Evolutionary conservation across 768 basidiomycete genomes (phyloP), one percentile per base, ranked within the genome.

Genomic region (Pulveroboletus sp.): DNA sequence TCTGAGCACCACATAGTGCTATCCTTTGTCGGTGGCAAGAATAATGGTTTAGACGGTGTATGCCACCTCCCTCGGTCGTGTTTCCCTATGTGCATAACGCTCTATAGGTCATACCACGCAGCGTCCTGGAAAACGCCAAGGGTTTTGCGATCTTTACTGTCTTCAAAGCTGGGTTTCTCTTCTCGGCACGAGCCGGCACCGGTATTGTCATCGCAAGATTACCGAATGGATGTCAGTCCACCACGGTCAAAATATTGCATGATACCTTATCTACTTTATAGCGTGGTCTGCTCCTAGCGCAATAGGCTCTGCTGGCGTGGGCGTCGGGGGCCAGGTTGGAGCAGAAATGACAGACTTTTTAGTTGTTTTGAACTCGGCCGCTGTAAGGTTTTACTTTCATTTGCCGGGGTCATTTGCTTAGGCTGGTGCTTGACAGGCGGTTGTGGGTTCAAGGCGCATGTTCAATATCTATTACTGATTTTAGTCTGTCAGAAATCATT

Each of bases 221-320:
- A 15, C 74, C 81, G 5, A 80, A 94, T 66, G 93, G 92, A 59
- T 73, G 90, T 93, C 63, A 71, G 91, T 50, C 37, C 49, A 21
- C 39, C 43, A 17, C 21, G 39, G 36, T 3, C 40, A 41, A 26
- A 15, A 39, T 31, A 36, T 39, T 28, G 12, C 42, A 27, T 42
- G 47, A 51, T 26, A 31, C 30, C 9, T 24, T 52, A 6, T 50
- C 38, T 38, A 86, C 81, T 77, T 37, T 92, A 85, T 49, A 93
- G 88, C 80, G 33, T 99, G 94, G 94, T 91, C 89, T 32, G 84
- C 93, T 17, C 96, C 96, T 3, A 89, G 86, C 63, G 96, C 95
- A 3, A 95, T 99, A 39, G 94, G 93, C 24, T 85, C 90, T 3
- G 95, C 87, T 12, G 95, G 95, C 0, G 63, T 94, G 5, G 95